Percentiles rank a stretch among this genome's conserved stretches.
Evolutionary conservation across 2,329 filamentous ascomycete species (phyloP).

Genomic region (Pseudogymnoascus sp.): DNA sequence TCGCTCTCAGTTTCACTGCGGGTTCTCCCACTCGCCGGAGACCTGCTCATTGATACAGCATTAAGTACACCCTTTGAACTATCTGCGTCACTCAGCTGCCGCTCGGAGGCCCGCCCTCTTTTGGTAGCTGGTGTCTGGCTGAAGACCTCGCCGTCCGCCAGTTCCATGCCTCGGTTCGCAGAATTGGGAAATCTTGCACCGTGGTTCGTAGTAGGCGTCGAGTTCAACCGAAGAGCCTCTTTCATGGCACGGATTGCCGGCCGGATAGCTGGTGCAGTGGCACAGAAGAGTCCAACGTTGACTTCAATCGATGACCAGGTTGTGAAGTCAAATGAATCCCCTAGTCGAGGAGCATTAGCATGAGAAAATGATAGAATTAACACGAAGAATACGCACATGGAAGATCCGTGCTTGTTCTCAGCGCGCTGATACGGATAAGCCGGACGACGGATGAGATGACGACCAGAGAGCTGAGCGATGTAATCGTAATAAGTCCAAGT

Average conservation of each 20-base stretch:
- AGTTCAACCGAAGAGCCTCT: not conserved
- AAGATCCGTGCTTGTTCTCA: slow-evolving; percentile 11
- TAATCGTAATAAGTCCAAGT: slow-evolving; percentile 14
- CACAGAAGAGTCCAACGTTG: slow-evolving; percentile 17
- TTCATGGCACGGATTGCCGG: slow-evolving; percentile 14
- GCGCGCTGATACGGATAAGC: slow-evolving; percentile 3
- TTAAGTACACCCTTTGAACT: not conserved
- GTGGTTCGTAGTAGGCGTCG: not conserved
- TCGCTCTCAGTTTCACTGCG: not conserved
- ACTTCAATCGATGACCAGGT: slow-evolving; percentile 19
- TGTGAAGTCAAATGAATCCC: slow-evolving; percentile 15
- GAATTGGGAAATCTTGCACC: not conserved
- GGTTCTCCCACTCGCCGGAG: not conserved
- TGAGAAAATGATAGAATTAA: not conserved
- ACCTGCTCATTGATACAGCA: not conserved
- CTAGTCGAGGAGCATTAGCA: not conserved
- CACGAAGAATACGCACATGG: slow-evolving; percentile 13
- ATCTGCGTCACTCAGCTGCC: not conserved
- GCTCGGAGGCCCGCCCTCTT: not conserved
- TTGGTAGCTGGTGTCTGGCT: not conserved
- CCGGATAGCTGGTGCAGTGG: slow-evolving; percentile 16
- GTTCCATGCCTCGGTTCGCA: not conserved
- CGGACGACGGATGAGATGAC: slow-evolving; percentile 15
- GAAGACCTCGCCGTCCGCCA: not conserved
- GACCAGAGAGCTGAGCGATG: slow-evolving; percentile 17